A percentile compares a stretch with the other conserved stretches of the same genome.
phyloP scores from a whole-genome alignment of 306 rosid species.

The Cucurbita ficifolia region DNA sequence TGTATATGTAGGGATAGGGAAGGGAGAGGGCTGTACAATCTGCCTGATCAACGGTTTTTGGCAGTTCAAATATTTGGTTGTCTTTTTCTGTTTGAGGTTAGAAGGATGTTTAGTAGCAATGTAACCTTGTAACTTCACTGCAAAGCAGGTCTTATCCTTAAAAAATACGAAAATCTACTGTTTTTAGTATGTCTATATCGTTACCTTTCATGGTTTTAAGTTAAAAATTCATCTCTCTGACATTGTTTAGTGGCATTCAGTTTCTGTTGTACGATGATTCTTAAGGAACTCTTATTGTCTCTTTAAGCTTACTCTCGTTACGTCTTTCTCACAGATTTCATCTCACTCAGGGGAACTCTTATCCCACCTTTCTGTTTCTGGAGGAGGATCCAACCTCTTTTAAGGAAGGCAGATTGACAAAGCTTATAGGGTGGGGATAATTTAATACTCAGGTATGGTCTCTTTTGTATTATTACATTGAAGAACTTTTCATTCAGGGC shows the following conservation, averaged over 20 bases:
- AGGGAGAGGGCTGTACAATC: neutral
- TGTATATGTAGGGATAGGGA: neutral
- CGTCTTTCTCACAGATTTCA: neutral
- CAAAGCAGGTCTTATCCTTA: slow-evolving; percentile 1
- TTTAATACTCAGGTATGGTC: neutral
- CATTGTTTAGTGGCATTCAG: neutral
- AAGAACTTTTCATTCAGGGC: neutral
- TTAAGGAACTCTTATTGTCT: neutral
- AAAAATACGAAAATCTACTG: neutral
- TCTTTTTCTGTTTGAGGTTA: neutral
- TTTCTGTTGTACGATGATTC: neutral
- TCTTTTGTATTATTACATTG: neutral
- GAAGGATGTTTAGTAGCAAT: neutral
- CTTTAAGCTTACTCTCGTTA: no score
- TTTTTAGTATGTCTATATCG: neutral
- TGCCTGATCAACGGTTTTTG: neutral
- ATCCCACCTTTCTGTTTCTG: neutral
- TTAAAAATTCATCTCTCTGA: neutral
- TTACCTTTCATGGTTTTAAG: neutral
- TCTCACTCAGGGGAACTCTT: neutral
- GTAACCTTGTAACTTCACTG: slow-evolving; percentile 3
- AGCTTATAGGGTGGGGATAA: neutral
- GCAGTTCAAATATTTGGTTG: neutral
- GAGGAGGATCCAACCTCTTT: neutral
- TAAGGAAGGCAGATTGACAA: neutral